phyloP scores from a whole-genome alignment of 2,329 filamentous ascomycete genomes.

The Fusarium musae region DNA sequence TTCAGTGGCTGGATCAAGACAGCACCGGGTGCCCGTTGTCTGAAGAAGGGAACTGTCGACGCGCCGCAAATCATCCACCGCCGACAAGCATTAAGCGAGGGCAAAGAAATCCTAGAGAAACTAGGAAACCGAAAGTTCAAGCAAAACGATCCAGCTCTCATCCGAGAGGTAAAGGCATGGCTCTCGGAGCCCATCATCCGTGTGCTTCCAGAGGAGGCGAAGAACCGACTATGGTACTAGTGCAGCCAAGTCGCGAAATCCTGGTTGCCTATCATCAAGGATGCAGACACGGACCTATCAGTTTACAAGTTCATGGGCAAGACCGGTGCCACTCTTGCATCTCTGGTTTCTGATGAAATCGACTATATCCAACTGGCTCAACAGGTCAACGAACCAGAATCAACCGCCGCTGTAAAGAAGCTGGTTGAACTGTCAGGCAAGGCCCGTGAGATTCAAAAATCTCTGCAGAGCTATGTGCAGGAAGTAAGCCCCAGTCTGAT shows the following conservation, averaged over 20 bases:
- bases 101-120: neutral
- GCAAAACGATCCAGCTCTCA: neutral
- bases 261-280: neutral
- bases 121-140: constrained; percentile 8
- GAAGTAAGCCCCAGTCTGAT: neutral
- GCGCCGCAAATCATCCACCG: neutral
- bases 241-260: constrained; percentile 1
- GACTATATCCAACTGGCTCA: neutral
- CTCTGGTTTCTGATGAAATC: neutral
- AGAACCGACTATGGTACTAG: constrained; percentile 13
- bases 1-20: neutral
- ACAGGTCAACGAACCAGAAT: neutral
- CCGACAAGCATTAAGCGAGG: neutral
- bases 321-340: neutral
- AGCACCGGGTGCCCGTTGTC: neutral
- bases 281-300: neutral
- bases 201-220: constrained; percentile 4
- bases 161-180: constrained; percentile 1
- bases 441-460: neutral
- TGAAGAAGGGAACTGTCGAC: neutral
- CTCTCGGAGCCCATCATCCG: neutral
- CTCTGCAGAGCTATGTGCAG: neutral
- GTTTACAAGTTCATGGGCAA: neutral
- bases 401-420: neutral
- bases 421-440: neutral